Evolutionary conservation across 108 stramenopile genomes (phyloP).

Genomic region (Nannochloropsis oceanica): DNA sequence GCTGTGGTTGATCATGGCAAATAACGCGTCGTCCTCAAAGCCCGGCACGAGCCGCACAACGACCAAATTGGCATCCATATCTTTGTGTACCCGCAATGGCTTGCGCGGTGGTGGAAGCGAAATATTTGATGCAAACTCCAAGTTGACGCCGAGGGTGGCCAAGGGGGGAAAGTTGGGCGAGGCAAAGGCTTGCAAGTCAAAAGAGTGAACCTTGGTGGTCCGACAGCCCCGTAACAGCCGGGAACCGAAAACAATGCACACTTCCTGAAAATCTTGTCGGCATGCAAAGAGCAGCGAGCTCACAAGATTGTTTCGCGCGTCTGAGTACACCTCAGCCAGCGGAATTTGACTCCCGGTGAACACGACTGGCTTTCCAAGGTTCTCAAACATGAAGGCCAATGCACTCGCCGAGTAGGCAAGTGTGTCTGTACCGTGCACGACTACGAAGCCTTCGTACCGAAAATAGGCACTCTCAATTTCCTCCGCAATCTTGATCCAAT

Average conservation of each 20-base stretch:
- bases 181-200: conserved; percentile 75
- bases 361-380: conserved; percentile 85
- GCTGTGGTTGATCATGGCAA: conserved; percentile 22
- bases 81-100: conserved; percentile 55
- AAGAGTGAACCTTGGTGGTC: conserved; percentile 58
- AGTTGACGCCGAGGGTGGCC: conserved; percentile 66
- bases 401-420: conserved; percentile 90
- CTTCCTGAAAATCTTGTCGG: conserved; percentile 39
- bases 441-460: conserved; percentile 65
- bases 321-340: conserved; percentile 72
- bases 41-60: conserved; percentile 74
- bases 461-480: conserved; percentile 42
- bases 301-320: conserved; percentile 76
- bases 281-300: neutral
- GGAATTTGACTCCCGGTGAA: conserved; percentile 80
- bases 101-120: conserved; percentile 47
- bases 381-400: conserved; percentile 89
- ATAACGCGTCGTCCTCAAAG: conserved; percentile 59
- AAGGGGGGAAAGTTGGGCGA: conserved; percentile 80
- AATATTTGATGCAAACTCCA: conserved; percentile 57
- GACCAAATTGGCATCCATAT: conserved; percentile 69
- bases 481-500: conserved; percentile 69
- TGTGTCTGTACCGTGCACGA: conserved; percentile 90
- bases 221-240: conserved; percentile 71
- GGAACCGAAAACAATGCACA: conserved; percentile 82